Base-by-base conservation (phyloP, 495 filamentous ascomycete genomes). In the Penicillium malachiteum region DNA sequence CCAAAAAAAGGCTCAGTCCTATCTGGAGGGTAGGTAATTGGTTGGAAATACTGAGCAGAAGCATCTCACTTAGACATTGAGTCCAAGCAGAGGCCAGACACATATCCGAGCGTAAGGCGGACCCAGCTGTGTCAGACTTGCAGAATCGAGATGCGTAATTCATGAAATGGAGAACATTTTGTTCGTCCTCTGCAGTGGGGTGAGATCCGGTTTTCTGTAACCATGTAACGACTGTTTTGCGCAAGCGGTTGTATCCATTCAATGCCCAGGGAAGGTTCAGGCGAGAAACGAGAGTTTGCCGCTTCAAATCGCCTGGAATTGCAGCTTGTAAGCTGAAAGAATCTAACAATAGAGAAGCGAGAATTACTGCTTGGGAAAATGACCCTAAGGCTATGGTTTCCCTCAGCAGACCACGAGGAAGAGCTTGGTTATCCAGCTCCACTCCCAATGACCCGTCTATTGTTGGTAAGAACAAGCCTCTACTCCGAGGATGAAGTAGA, bases 211-310 rank as follows among this genome's bases (percentile, higher is more conserved):
- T 16, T 11, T 17, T 58, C 37, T 62, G 64, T 26, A 76, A 33
- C 68, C 69, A 72, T 40, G 31, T 56, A n/a, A 68, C 43, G 17
- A 67, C 46, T 18, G 68, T 53, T 18, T 57, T 70, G 64, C 74
- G 68, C 10, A 76, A 54, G 7, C 73, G 71, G 49, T 68, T 65
- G 54, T 71, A 71, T n/a, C 64, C 63, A 57, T 76, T 74, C 13
- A 71, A 40, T 5, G 68, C 43, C 68, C 70, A 73, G 13, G 69
- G 60, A 31, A 68, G 56, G 46, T 72, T 71, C 37, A 73, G 71
- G 32, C 68, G 69, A 40, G 67, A 48, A 30, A 48, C 54, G 31
- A 60, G 47, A 9, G 49, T 39, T 12, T 51, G 62, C n/a, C 60
- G 42, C 16, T 58, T 60, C 11, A 37, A 13, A 16, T 26, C 33